Evolutionary conservation across 768 basidiomycete genomes (phyloP).

Genomic region (Ephemerocybe angulata): DNA sequence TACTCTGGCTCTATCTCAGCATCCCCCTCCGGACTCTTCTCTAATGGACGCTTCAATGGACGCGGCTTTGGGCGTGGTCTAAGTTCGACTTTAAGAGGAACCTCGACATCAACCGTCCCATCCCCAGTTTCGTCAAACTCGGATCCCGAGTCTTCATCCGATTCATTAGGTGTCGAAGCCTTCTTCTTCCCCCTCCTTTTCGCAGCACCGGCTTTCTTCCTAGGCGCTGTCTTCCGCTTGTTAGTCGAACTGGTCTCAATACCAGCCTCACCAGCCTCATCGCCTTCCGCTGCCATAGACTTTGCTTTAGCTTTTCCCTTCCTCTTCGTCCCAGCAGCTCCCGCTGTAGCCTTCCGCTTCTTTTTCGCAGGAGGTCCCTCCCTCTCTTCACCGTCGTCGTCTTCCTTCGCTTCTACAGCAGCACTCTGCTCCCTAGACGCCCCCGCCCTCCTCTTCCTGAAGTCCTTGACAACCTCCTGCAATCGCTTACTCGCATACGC

Average conservation of each 20-base stretch:
- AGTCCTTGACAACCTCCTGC: conserved; percentile 82
- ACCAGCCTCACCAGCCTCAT: background rate
- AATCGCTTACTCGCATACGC: conserved; percentile 84
- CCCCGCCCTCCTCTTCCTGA: conserved; percentile 54
- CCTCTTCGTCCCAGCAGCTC: conserved; percentile 6
- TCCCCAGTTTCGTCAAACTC: conserved; percentile 6
- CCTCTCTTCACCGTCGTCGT: conserved; percentile 14
- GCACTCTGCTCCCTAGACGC: conserved; percentile 26
- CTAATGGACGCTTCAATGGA: conserved; percentile 3
- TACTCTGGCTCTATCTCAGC: background rate
- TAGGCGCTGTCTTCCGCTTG: background rate
- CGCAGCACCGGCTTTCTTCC: conserved; percentile 8
- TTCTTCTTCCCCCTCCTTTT: conserved; percentile 4
- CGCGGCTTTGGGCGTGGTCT: conserved; percentile 41
- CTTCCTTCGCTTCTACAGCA: conserved; percentile 18
- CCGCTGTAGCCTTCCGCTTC: conserved; percentile 19
- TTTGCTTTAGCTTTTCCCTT: conserved; percentile 5
- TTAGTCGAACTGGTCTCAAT: conserved; percentile 2
- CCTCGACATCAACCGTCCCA: conserved; percentile 10
- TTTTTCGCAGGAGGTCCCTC: conserved; percentile 24
- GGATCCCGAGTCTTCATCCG: background rate
- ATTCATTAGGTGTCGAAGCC: conserved; percentile 1
- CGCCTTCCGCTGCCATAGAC: background rate
- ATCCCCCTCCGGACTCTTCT: background rate
- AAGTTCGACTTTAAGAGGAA: conserved; percentile 28